A percentile compares a stretch with the other conserved stretches of the same genome.
Evolutionary conservation across 2,329 filamentous ascomycete genomes (phyloP).

Genomic region (Colletotrichum sp.): DNA sequence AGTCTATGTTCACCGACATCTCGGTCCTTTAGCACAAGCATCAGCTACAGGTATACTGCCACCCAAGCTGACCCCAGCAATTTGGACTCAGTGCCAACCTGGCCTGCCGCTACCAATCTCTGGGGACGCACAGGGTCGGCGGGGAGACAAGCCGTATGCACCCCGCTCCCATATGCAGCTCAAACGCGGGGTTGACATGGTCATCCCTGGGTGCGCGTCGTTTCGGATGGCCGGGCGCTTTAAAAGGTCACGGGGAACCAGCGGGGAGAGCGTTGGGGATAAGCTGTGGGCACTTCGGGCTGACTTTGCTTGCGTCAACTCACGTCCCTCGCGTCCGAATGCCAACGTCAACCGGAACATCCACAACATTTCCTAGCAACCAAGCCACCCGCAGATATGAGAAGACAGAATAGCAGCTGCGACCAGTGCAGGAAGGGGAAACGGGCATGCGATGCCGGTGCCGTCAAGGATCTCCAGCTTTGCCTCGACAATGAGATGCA

Average conservation of each 20-base stretch:
- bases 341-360: background rate
- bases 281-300: background rate
- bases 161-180: background rate
- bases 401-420: constrained; percentile 25
- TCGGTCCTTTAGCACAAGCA: background rate
- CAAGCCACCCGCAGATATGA: background rate
- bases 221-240: background rate
- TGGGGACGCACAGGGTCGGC: constrained; percentile 4
- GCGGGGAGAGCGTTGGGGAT: background rate
- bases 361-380: background rate
- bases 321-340: background rate
- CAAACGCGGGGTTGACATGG: constrained; percentile 3
- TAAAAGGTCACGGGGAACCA: background rate
- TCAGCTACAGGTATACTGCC: background rate
- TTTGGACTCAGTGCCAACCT: background rate
- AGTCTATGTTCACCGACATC: background rate
- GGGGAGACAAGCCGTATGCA: background rate
- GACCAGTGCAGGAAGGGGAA: constrained; percentile 30
- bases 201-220: background rate
- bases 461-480: background rate
- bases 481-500: background rate
- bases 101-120: background rate
- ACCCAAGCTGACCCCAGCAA: background rate
- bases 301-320: background rate
- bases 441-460: constrained; percentile 25